phyloP scores from a whole-genome alignment of 2,329 filamentous ascomycete genomes.

The Aspergillus sp. region DNA sequence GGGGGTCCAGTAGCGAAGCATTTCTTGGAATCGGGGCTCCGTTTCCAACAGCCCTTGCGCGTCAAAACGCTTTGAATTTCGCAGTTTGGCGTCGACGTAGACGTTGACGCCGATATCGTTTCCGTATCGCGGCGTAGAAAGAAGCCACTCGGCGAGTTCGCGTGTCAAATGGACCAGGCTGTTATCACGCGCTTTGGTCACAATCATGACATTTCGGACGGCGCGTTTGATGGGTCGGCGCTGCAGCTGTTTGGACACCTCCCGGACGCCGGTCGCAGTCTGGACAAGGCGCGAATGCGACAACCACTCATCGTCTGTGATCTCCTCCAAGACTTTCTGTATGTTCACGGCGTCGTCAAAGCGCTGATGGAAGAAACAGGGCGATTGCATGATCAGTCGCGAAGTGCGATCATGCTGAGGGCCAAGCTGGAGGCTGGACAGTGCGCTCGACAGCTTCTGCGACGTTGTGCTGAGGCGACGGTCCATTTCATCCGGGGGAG shows the following conservation, averaged over 20 bases:
- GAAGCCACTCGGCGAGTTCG: conserved; percentile 83
- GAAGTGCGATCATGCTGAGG: conserved; percentile 44
- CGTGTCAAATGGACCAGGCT: conserved; percentile 84
- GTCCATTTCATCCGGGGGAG: conserved; percentile 27
- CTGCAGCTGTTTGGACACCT: conserved; percentile 94
- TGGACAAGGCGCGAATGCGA: conserved; percentile 93
- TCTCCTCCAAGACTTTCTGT: conserved; percentile 91
- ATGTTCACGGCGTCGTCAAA: conserved; percentile 97
- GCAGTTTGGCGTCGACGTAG: conserved; percentile 95
- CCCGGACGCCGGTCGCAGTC: conserved; percentile 89
- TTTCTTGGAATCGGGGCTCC: conserved; percentile 73
- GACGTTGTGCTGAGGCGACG: conserved; percentile 48
- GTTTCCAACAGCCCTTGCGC: conserved; percentile 68
- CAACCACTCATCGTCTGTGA: conserved; percentile 80
- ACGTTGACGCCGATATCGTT: conserved; percentile 90
- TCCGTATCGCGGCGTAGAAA: conserved; percentile 85
- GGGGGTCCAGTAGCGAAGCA: conserved; percentile 94
- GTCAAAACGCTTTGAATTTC: conserved; percentile 83
- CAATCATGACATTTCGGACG: conserved; percentile 94
- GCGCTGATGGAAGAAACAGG: conserved; percentile 96
- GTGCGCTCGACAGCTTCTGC: conserved; percentile 62
- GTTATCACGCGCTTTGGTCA: conserved; percentile 96
- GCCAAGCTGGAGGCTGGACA: conserved; percentile 51
- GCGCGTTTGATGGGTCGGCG: conserved; percentile 87
- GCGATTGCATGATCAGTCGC: conserved; percentile 74